Evolutionary conservation across 768 basidiomycete genomes (phyloP).

Genomic region (Mycena kentingensis): DNA sequence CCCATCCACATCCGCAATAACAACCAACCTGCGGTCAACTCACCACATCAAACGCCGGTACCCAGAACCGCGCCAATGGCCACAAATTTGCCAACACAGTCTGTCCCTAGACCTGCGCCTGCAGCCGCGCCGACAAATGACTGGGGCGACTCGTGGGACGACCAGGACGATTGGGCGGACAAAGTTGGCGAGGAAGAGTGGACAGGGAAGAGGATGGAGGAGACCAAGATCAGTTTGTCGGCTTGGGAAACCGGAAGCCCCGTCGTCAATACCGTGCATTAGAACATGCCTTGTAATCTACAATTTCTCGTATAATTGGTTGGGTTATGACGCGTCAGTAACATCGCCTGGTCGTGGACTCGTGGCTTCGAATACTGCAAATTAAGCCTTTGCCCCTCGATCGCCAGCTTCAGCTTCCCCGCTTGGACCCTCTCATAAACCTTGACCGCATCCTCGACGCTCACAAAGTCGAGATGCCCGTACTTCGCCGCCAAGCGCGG

Average conservation of each 20-base stretch:
- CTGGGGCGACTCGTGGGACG: conserved; percentile 59
- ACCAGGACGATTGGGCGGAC: conserved; percentile 54
- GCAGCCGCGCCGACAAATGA: conserved; percentile 26
- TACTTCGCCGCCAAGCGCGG: no score
- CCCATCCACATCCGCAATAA: conserved; percentile 40
- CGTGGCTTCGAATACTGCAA: no score
- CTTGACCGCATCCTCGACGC: no score
- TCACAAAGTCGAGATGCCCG: no score
- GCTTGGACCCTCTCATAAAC: no score
- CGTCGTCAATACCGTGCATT: conserved; percentile 14
- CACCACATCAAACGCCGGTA: conserved; percentile 27
- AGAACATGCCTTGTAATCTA: no score
- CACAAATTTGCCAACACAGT: conserved; percentile 13
- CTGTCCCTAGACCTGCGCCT: conserved; percentile 22
- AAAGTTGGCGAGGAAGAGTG: conserved; percentile 50
- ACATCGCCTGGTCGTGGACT: no score
- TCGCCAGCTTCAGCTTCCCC: no score
- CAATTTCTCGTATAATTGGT: no score
- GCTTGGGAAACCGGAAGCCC: conserved; percentile 26
- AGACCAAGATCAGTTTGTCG: conserved; percentile 36
- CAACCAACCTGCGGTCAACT: conserved; percentile 38
- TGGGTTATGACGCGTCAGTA: no score
- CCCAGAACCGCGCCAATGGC: conserved; percentile 16
- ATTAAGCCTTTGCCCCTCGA: no score
- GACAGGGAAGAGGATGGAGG: conserved; percentile 43